Percentiles rank a stretch among this genome's conserved stretches.
Evolutionary conservation across 768 basidiomycete genomes (phyloP).

Genomic region (Rossbeevera mucosa): DNA sequence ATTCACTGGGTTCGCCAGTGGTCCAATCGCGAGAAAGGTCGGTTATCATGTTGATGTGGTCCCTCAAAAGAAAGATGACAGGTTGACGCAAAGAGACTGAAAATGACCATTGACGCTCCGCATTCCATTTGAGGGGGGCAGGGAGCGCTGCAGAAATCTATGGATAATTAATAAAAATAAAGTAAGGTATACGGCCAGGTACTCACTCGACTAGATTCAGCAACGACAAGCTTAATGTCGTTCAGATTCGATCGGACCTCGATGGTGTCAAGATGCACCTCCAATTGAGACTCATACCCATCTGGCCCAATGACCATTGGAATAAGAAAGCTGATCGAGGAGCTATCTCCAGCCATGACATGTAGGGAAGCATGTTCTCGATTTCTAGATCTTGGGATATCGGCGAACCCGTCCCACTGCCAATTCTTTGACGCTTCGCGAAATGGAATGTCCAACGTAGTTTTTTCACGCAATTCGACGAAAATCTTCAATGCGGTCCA

Average conservation of each 20-base stretch:
- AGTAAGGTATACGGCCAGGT: conserved; percentile 10
- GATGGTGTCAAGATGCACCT: conserved; percentile 80
- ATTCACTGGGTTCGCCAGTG: conserved; percentile 75
- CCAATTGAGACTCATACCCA: conserved; percentile 77
- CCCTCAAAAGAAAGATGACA: conserved; percentile 73
- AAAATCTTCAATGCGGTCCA: conserved; percentile 82
- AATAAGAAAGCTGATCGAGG: conserved; percentile 79
- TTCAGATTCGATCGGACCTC: conserved; percentile 81
- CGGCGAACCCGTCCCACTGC: conserved; percentile 75
- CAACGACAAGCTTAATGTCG: conserved; percentile 70
- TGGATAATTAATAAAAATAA: conserved; percentile 3
- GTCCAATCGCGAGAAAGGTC: conserved; percentile 94
- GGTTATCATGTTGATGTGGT: conserved; percentile 91
- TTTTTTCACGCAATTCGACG: conserved; percentile 73
- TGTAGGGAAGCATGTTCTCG: conserved; percentile 72
- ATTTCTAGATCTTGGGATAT: conserved; percentile 47
- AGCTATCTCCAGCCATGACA: conserved; percentile 70
- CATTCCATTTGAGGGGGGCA: conserved; percentile 79
- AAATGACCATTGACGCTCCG: conserved; percentile 72
- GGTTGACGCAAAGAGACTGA: conserved; percentile 69
- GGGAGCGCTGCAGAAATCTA: conserved; percentile 74
- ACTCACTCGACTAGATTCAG: conserved; percentile 73
- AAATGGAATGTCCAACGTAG: conserved; percentile 81
- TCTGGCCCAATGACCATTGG: conserved; percentile 69
- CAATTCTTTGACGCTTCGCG: conserved; percentile 95